Percentiles rank a stretch among this genome's conserved stretches.
Evolutionary conservation across 768 basidiomycete species (phyloP).

Genomic region (Hysterangium stoloniferum): DNA sequence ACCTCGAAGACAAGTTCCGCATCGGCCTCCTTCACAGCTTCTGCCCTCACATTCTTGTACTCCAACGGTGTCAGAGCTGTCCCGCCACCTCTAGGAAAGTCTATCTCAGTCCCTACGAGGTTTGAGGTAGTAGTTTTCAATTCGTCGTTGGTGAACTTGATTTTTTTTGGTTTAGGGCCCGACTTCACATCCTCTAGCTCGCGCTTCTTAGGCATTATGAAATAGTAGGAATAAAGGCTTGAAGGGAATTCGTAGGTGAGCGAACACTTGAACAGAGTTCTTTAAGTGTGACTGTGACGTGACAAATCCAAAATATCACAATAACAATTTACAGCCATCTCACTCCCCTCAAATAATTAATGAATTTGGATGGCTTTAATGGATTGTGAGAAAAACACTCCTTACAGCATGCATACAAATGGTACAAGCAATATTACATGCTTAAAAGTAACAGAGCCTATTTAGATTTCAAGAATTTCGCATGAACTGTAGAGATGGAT

Average conservation of each 20-base stretch:
- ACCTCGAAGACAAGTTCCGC: constrained; percentile 67
- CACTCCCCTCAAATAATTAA: no score
- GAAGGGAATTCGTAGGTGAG: neutral
- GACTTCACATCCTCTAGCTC: constrained; percentile 45
- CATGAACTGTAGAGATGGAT: constrained; percentile 56
- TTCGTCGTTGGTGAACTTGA: constrained; percentile 35
- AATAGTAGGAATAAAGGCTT: neutral
- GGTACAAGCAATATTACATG: no score
- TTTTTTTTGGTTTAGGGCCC: constrained; percentile 51
- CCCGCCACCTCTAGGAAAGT: constrained; percentile 95
- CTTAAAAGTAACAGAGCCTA: no score
- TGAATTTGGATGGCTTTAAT: no score
- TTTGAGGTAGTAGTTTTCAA: constrained; percentile 30
- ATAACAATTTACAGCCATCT: neutral
- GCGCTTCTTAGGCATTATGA: constrained; percentile 48
- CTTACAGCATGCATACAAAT: no score
- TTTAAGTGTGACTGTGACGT: neutral
- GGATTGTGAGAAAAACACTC: no score
- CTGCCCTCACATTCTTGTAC: constrained; percentile 76
- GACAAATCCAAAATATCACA: neutral
- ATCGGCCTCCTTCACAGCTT: constrained; percentile 79
- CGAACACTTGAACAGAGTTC: neutral
- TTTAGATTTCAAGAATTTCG: constrained; percentile 70
- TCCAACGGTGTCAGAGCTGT: constrained; percentile 83
- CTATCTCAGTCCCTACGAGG: constrained; percentile 60